Conservation (phyloP, 2,329 filamentous ascomycete genomes). For the Cladophialophora chaetospira region DNA sequence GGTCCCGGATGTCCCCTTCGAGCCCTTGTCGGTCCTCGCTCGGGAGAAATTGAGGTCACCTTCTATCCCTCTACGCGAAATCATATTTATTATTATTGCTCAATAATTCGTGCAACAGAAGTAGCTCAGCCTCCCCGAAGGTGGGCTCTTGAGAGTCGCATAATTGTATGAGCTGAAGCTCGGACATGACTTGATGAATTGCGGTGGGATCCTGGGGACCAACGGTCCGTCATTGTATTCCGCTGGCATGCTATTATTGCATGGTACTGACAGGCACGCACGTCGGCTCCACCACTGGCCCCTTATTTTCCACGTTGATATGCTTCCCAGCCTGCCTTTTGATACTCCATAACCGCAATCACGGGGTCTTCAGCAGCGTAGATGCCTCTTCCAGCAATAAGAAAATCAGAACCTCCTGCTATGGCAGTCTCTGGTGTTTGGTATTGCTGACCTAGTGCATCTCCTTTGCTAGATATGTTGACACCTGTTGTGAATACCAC, state of each 20-base stretch:
- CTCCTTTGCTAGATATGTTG: slow-evolving; percentile 50
- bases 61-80: neutral
- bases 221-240: too few relatives aligned
- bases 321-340: slow-evolving; percentile 50
- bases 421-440: slow-evolving; percentile 50
- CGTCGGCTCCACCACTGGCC: too few relatives aligned
- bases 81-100: neutral
- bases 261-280: slow-evolving; percentile 9
- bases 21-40: too few relatives aligned
- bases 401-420: slow-evolving; percentile 50
- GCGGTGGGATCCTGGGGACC: too few relatives aligned
- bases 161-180: too few relatives aligned
- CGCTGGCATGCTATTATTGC: too few relatives aligned
- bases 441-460: slow-evolving; percentile 52
- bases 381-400: slow-evolving; percentile 51
- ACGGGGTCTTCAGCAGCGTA: slow-evolving; percentile 49
- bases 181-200: too few relatives aligned
- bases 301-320: slow-evolving; percentile 38
- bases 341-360: slow-evolving; percentile 47
- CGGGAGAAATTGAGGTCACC: neutral
- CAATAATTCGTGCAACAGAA: too few relatives aligned
- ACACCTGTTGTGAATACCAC: slow-evolving; percentile 53
- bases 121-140: too few relatives aligned
- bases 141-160: too few relatives aligned
- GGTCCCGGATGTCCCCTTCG: neutral